Percentiles rank a stretch among this genome's conserved stretches.
Evolutionary conservation across 257 asterid species (phyloP).

Genomic region (Marsdenia floribunda): DNA sequence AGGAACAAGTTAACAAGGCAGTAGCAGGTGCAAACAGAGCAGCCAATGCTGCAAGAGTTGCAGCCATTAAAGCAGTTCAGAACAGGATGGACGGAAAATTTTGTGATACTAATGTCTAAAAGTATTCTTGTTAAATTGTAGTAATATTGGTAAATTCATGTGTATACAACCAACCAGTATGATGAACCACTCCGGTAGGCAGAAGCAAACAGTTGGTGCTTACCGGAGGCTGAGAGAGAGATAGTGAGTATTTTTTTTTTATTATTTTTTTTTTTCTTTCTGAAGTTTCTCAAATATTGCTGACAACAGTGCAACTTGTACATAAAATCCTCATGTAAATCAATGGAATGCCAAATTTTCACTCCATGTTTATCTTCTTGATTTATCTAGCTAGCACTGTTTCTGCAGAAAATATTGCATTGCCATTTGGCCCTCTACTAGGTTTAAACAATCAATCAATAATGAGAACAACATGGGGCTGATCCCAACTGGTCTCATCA

Average conservation of each 20-base stretch:
- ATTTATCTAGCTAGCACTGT: background rate
- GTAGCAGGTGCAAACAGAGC: slow-evolving; percentile 76
- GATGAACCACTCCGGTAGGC: slow-evolving; percentile 30
- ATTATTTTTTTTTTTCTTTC: background rate
- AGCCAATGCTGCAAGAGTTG: slow-evolving; percentile 88
- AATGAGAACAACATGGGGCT: slow-evolving; percentile 19
- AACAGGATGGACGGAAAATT: slow-evolving; percentile 67
- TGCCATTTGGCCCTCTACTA: background rate
- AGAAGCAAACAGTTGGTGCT: slow-evolving; percentile 12
- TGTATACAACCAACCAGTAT: slow-evolving; percentile 4
- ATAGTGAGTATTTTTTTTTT: too few species aligned
- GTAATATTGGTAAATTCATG: slow-evolving; percentile 24
- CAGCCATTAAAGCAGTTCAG: slow-evolving; percentile 91
- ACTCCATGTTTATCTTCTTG: too few species aligned
- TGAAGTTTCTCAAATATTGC: background rate
- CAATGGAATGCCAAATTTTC: background rate
- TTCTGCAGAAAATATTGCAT: background rate
- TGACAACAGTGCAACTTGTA: slow-evolving; percentile 6
- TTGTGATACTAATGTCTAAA: slow-evolving; percentile 51
- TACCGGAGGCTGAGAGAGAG: slow-evolving; percentile 27
- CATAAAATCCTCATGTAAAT: slow-evolving; percentile 7
- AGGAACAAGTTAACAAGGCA: slow-evolving; percentile 72
- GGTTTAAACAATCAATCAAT: slow-evolving; percentile 17
- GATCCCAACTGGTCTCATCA: slow-evolving; percentile 20
- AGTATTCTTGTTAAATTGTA: slow-evolving; percentile 20